Percentiles rank a stretch among this genome's conserved stretches.
Conservation (phyloP, 805 yeast genomes). For the Candida chauliodis region DNA sequence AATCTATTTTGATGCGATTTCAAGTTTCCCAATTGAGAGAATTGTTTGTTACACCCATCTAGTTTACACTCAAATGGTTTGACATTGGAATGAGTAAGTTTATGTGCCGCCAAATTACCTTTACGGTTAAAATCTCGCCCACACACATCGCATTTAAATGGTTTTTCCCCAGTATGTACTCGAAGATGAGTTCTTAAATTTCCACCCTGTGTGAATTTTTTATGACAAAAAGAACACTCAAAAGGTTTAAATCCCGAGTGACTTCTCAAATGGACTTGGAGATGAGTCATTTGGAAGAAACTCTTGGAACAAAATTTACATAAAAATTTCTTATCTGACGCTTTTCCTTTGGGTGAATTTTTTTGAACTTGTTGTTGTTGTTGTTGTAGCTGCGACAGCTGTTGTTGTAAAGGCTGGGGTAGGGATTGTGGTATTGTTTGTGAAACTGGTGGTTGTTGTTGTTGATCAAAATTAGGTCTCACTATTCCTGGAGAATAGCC, state of each 20-base stretch:
- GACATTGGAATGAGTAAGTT: slow-evolving; percentile 72
- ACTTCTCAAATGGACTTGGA: slow-evolving; percentile 84
- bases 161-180: slow-evolving; percentile 89
- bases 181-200: slow-evolving; percentile 81
- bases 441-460: too few species aligned
- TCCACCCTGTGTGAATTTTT: slow-evolving; percentile 87
- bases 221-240: slow-evolving; percentile 73
- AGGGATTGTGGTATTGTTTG: too few species aligned
- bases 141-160: slow-evolving; percentile 77
- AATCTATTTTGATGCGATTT: slow-evolving; percentile 93
- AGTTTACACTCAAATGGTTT: slow-evolving; percentile 78
- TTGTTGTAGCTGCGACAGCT: slow-evolving; percentile 14
- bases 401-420: not conserved
- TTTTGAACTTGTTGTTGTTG: slow-evolving; percentile 10
- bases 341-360: slow-evolving; percentile 10
- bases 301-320: slow-evolving; percentile 76
- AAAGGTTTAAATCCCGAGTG: slow-evolving; percentile 87
- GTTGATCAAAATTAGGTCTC: not conserved
- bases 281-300: slow-evolving; percentile 86
- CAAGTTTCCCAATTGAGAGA: slow-evolving; percentile 89
- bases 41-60: slow-evolving; percentile 78
- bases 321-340: slow-evolving; percentile 52
- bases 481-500: slow-evolving; percentile 1
- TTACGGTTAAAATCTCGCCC: slow-evolving; percentile 78
- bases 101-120: slow-evolving; percentile 89